These are phyloP conservation scores for Allodekkera sacchari DNA, from an alignment of 805 yeast genomes.

Conservation along the genomic window DNA sequence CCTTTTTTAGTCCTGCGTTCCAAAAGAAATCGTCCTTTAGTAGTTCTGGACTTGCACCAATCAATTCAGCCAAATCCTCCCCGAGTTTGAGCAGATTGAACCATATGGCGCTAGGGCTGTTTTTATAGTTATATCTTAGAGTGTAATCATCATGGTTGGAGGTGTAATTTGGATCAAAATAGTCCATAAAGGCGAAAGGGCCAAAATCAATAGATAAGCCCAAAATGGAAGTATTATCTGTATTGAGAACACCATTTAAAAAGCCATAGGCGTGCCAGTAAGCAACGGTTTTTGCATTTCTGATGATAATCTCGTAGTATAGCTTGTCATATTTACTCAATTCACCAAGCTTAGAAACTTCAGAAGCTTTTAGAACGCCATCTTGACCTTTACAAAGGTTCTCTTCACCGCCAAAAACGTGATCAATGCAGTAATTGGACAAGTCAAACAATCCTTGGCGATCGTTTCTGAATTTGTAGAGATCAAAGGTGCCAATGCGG, in stretches of 20 bases:
- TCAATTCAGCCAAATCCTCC: conserved; percentile 70
- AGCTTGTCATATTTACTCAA: conserved; percentile 59
- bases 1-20: conserved; percentile 37
- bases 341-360: conserved; percentile 20
- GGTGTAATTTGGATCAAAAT: conserved; percentile 70
- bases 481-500: conserved; percentile 81
- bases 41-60: conserved; percentile 60
- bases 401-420: conserved; percentile 40
- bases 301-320: conserved; percentile 59
- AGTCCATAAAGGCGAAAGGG: conserved; percentile 87
- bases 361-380: conserved; percentile 24
- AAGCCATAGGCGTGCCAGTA: conserved; percentile 90
- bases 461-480: conserved; percentile 68
- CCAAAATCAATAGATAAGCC: conserved; percentile 92
- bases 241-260: conserved; percentile 87
- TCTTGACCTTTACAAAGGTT: conserved; percentile 17
- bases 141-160: conserved; percentile 83
- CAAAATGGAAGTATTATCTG: conserved; percentile 86
- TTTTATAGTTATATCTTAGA: conserved; percentile 68
- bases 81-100: conserved; percentile 86
- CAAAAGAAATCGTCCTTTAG: conserved; percentile 35
- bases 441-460: conserved; percentile 51
- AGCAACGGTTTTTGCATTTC: conserved; percentile 74
- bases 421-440: conserved; percentile 64
- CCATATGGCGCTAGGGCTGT: conserved; percentile 83